Evolutionary conservation across 139 green algal species (phyloP).

Genomic region (Microglena sp.): DNA sequence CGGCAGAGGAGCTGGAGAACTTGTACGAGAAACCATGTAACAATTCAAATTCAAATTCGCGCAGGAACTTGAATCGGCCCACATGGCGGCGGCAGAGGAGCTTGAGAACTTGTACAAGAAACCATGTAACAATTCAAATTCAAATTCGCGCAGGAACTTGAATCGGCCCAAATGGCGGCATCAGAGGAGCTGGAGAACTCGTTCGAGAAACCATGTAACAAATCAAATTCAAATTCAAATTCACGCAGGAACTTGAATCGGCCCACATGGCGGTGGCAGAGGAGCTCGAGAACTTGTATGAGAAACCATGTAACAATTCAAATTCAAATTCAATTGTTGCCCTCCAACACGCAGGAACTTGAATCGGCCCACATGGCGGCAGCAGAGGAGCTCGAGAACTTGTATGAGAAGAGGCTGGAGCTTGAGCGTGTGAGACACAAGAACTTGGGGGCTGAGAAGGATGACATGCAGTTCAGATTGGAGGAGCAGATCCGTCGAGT

Average conservation of each 20-base stretch:
- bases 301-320: constrained; percentile 14
- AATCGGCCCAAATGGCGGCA: constrained; percentile 27
- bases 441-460: constrained; percentile 5
- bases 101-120: constrained; percentile 41
- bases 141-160: no score
- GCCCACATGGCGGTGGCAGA: constrained; percentile 38
- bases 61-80: constrained; percentile 20
- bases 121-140: no score
- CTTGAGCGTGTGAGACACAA: constrained; percentile 20
- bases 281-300: constrained; percentile 43
- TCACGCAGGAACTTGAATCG: constrained; percentile 15
- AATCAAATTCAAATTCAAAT: no score
- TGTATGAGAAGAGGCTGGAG: constrained; percentile 35
- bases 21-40: constrained; percentile 28
- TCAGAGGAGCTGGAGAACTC: constrained; percentile 46
- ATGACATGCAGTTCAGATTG: constrained; percentile 27
- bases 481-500: constrained; percentile 28
- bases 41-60: no score
- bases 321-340: no score
- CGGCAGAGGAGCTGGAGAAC: constrained; percentile 44
- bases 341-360: constrained; percentile 11
- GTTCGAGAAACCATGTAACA: constrained; percentile 24
- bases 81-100: constrained; percentile 41
- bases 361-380: constrained; percentile 29
- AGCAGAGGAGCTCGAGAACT: constrained; percentile 42